Conservation (phyloP, 306 rosid genomes). For the Clitoria ternatea region DNA sequence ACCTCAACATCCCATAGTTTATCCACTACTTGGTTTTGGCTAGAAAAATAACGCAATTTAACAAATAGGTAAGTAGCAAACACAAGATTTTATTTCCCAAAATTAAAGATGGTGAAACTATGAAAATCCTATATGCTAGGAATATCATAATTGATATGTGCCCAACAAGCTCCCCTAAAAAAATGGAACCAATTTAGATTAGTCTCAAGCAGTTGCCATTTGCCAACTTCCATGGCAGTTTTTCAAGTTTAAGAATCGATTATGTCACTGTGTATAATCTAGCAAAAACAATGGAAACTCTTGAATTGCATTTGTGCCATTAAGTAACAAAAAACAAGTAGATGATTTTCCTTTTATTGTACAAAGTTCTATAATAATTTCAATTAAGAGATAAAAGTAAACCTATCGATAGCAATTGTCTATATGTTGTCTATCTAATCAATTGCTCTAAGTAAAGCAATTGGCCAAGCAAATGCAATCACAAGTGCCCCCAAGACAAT, state of each 20-base stretch:
- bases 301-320: not conserved
- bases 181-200: not conserved
- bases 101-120: not conserved
- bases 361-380: not conserved
- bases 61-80: not conserved
- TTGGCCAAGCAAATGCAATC: constrained; percentile 62
- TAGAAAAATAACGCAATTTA: not conserved
- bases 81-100: not conserved
- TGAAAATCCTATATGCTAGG: not conserved
- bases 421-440: constrained; percentile 53
- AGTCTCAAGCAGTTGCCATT: not conserved
- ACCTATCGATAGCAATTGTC: constrained; percentile 67
- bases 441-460: constrained; percentile 43
- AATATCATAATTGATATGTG: not conserved
- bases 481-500: constrained; percentile 50
- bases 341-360: not conserved
- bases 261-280: not conserved
- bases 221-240: not conserved
- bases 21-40: constrained; percentile 14
- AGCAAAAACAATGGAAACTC: not conserved
- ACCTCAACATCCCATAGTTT: not conserved
- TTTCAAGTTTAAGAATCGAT: not conserved
- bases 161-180: not conserved
- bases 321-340: constrained; percentile 2
- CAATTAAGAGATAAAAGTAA: not conserved